phyloP scores from a whole-genome alignment of 768 basidiomycete species.

The Pholiota conissans region DNA sequence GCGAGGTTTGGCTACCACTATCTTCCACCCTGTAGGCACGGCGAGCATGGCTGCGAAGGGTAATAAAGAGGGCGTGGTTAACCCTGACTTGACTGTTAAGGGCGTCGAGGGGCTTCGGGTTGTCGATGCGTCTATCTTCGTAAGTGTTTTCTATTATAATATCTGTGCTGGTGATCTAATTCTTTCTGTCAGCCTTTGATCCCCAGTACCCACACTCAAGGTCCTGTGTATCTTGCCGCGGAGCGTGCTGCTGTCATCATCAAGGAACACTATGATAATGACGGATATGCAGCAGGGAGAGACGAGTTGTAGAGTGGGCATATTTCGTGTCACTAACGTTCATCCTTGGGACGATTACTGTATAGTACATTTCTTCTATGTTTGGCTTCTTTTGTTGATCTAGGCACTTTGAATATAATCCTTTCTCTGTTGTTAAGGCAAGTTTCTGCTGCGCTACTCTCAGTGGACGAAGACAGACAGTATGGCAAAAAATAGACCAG shows the following conservation, averaged over 20 bases:
- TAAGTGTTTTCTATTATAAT: neutral
- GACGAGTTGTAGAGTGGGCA: too few species aligned
- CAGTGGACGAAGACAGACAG: too few species aligned
- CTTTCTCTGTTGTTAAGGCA: too few species aligned
- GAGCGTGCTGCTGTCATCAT: neutral
- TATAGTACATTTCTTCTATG: too few species aligned
- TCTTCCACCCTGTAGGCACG: constrained; percentile 27
- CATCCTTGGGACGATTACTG: too few species aligned
- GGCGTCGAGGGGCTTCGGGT: neutral
- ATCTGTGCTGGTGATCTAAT: neutral
- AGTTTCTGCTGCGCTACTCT: too few species aligned
- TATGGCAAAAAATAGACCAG: too few species aligned
- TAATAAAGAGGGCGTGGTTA: constrained; percentile 25
- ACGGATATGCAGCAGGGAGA: neutral
- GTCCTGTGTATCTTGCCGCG: neutral
- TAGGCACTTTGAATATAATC: too few species aligned
- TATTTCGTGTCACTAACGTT: too few species aligned
- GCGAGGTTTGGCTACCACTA: constrained; percentile 14
- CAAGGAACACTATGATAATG: neutral
- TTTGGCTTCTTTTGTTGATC: too few species aligned
- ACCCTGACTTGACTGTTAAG: constrained; percentile 17
- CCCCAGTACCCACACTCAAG: neutral
- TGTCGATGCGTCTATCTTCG: constrained; percentile 1
- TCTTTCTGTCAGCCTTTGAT: neutral
- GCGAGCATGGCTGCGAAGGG: constrained; percentile 25